These are phyloP conservation scores for Solanum chacoense DNA, from an alignment of 305 asterid species.

Conservation along the genomic window DNA sequence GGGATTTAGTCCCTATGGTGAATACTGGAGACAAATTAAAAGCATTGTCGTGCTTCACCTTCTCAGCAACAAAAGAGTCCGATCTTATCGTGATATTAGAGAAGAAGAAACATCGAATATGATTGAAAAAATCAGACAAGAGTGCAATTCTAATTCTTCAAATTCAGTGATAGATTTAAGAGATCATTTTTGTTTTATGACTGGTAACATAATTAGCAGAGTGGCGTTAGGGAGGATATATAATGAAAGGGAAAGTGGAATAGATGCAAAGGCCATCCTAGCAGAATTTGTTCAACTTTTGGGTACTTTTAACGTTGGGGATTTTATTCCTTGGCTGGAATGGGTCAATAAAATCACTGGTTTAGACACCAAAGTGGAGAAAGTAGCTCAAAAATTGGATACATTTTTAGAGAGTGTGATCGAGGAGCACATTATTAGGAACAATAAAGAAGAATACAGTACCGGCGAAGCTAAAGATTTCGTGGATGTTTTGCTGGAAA, in stretches of 20 bases:
- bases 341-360: neutral
- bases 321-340: constrained; percentile 4
- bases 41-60: constrained; percentile 36
- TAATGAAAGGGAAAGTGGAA: neutral
- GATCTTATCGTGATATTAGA: constrained; percentile 5
- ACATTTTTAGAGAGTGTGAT: neutral
- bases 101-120: neutral
- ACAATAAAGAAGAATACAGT: neutral
- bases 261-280: neutral
- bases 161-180: constrained; percentile 13
- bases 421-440: neutral
- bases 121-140: neutral
- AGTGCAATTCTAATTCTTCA: neutral
- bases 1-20: constrained; percentile 31
- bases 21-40: constrained; percentile 45
- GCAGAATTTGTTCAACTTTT: neutral
- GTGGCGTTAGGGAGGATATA: constrained; percentile 23
- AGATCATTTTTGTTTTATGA: neutral
- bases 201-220: constrained; percentile 19
- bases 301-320: neutral
- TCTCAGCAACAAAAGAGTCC: constrained; percentile 36
- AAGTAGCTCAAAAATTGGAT: neutral
- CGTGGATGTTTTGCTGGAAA: neutral
- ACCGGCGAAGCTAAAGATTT: neutral
- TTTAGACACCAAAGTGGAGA: neutral